These are phyloP conservation scores for Arachnomyces sp. DNA, from an alignment of 2,329 filamentous ascomycete genomes.

Conservation along the genomic window DNA sequence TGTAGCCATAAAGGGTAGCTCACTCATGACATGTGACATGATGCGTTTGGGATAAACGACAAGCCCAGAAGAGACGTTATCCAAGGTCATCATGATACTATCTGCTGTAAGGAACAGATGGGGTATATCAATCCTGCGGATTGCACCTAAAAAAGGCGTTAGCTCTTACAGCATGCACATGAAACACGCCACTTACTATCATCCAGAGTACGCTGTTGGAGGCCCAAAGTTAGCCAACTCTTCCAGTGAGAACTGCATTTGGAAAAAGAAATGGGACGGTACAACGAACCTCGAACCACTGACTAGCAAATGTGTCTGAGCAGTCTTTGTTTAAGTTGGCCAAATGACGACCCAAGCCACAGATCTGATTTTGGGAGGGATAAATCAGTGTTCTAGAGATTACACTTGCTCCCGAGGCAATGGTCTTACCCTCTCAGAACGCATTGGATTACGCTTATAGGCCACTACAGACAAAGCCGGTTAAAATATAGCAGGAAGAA, in stretches of 20 bases:
- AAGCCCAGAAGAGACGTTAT: constrained; percentile 61
- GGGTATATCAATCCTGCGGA: constrained; percentile 50
- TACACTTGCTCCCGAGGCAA: too few relatives aligned
- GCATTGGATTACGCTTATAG: constrained; percentile 56
- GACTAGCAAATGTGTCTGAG: constrained; percentile 54
- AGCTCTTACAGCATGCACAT: neutral
- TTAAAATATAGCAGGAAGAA: too few relatives aligned
- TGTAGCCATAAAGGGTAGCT: constrained; percentile 82
- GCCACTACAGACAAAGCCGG: constrained; percentile 52
- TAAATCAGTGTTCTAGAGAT: too few relatives aligned
- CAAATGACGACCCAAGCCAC: constrained; percentile 50
- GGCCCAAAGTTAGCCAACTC: too few relatives aligned
- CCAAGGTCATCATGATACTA: constrained; percentile 57
- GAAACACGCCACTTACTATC: constrained; percentile 36
- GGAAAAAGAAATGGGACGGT: too few relatives aligned
- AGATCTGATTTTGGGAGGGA: constrained; percentile 54
- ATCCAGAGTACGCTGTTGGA: constrained; percentile 61
- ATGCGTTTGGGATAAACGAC: constrained; percentile 76
- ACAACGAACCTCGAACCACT: constrained; percentile 56
- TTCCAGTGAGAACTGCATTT: too few relatives aligned
- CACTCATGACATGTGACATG: constrained; percentile 57
- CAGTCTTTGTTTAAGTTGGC: constrained; percentile 49
- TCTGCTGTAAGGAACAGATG: constrained; percentile 63
- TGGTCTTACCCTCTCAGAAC: too few relatives aligned
- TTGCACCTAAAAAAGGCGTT: constrained; percentile 21